Conservation (phyloP, 148 eudicot genomes). For the Salicornia ramosissima region DNA sequence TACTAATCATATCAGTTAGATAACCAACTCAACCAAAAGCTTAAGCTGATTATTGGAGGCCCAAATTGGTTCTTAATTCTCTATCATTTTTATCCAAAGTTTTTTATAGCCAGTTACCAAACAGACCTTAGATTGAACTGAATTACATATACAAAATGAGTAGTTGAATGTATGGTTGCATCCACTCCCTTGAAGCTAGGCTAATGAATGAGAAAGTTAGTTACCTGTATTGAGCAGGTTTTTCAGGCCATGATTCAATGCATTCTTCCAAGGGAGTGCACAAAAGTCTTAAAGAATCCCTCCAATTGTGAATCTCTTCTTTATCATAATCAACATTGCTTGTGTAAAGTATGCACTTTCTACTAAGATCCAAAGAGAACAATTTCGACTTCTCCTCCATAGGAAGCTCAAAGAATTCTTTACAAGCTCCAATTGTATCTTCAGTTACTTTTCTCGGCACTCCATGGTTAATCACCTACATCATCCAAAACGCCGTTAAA, state of each 20-base stretch:
- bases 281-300: conserved; percentile 42
- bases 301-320: conserved; percentile 50
- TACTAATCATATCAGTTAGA: no score
- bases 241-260: conserved; percentile 41
- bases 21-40: no score
- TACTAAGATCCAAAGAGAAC: conserved; percentile 22
- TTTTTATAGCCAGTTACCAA: no score
- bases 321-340: conserved; percentile 36
- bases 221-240: conserved; percentile 38
- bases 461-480: conserved; percentile 35
- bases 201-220: no score
- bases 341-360: conserved; percentile 35
- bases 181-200: no score
- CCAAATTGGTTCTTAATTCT: no score
- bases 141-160: no score
- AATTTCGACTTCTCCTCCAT: conserved; percentile 31
- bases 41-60: no score
- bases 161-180: no score
- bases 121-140: no score
- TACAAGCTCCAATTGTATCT: conserved; percentile 32
- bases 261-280: conserved; percentile 53
- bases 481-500: no score
- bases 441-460: conserved; percentile 24
- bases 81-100: no score
- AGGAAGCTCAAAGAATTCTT: conserved; percentile 48